A percentile compares a stretch with the other conserved stretches of the same genome.
Conservation (phyloP, 306 rosid species). For the Fragaria vesca region DNA sequence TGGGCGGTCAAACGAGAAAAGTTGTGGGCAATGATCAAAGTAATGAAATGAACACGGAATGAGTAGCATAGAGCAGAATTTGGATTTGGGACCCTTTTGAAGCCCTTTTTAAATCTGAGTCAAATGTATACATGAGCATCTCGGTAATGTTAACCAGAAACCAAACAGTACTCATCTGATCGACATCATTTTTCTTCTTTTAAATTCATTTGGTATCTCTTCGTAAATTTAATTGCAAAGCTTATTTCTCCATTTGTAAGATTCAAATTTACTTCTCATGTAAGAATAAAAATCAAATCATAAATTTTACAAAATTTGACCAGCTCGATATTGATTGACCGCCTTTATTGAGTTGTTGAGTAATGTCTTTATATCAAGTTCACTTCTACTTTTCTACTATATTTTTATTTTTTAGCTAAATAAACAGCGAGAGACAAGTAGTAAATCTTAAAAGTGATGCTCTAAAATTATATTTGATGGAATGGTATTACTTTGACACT, state of each 20-base stretch:
- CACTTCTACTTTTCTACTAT: neutral
- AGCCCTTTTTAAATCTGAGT: neutral
- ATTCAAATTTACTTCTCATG: neutral
- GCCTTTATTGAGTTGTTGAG: no score
- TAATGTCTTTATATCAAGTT: neutral
- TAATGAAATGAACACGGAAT: conserved; percentile 7
- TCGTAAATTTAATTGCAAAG: no score
- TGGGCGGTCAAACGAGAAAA: conserved; percentile 1
- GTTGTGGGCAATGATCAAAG: conserved; percentile 1
- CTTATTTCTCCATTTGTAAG: no score
- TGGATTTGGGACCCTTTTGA: neutral
- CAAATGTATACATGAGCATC: neutral
- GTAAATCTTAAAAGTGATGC: no score
- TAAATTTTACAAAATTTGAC: neutral
- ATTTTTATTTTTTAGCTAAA: neutral
- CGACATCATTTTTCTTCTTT: no score
- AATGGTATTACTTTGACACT: no score
- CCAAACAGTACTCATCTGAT: no score
- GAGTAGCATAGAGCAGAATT: neutral
- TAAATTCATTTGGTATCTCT: no score
- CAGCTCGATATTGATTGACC: neutral
- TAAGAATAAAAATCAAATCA: neutral
- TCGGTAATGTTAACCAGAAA: neutral
- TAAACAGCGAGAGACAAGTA: neutral
- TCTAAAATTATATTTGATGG: no score